Conservation (phyloP, 108 stramenopile species). For the Skeletonema grethae region DNA sequence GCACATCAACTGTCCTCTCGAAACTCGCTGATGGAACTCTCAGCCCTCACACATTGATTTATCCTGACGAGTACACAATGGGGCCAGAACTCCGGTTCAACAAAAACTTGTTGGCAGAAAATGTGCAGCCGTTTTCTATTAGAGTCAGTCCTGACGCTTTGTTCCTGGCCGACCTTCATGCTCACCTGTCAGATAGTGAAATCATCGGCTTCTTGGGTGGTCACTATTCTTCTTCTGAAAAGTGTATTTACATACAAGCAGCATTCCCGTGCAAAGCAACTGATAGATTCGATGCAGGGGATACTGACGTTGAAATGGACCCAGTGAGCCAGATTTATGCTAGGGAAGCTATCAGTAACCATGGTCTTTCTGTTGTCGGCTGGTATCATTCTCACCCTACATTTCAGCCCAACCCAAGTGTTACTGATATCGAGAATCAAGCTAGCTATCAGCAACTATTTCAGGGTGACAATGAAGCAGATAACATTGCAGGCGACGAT, state of each 20-base stretch:
- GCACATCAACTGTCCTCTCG: constrained; percentile 21
- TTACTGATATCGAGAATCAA: constrained; percentile 71
- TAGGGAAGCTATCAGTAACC: constrained; percentile 44
- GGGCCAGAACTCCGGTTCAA: constrained; percentile 46
- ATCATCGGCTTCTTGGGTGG: constrained; percentile 73
- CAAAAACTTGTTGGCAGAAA: constrained; percentile 18
- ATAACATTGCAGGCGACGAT: too few species aligned
- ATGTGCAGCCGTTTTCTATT: constrained; percentile 42
- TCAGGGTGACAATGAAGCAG: constrained; percentile 37
- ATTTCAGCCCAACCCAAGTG: constrained; percentile 42
- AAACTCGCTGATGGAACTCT: constrained; percentile 39
- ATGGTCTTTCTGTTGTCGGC: constrained; percentile 57
- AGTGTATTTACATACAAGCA: constrained; percentile 59
- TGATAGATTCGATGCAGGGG: constrained; percentile 44
- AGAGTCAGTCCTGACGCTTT: constrained; percentile 45
- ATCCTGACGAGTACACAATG: constrained; percentile 37
- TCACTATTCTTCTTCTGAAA: constrained; percentile 33
- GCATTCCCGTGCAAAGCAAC: constrained; percentile 61
- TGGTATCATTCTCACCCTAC: constrained; percentile 63
- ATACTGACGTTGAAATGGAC: constrained; percentile 75
- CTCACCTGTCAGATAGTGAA: constrained; percentile 61
- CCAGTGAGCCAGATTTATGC: constrained; percentile 57
- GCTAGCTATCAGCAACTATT: constrained; percentile 56
- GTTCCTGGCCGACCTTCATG: constrained; percentile 63
- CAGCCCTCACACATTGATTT: constrained; percentile 47